Conservation (phyloP, 352 stramenopile species). For the Pythium aphanidermatum region DNA sequence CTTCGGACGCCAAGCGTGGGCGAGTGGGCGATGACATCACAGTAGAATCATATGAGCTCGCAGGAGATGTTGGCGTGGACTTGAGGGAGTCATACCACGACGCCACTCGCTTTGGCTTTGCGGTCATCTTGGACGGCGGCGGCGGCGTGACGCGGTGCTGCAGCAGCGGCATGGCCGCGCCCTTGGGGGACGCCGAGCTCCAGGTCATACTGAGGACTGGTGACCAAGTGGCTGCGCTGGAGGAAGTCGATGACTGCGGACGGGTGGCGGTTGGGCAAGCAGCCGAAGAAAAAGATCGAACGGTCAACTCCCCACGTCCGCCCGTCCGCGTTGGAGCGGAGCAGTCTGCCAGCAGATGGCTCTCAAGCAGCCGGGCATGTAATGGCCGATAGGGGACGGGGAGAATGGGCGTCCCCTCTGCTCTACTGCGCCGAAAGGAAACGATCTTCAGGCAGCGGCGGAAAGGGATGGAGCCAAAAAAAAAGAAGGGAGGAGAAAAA, state of each 20-base stretch:
- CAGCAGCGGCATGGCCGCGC: slow-evolving; percentile 33
- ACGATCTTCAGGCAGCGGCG: slow-evolving; percentile 12
- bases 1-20: slow-evolving; percentile 62
- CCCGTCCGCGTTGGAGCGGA: too few relatives aligned
- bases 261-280: not conserved
- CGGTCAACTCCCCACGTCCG: too few relatives aligned
- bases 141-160: slow-evolving; percentile 28
- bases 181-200: slow-evolving; percentile 8
- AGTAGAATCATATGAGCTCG: slow-evolving; percentile 16
- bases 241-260: not conserved
- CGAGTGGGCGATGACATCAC: slow-evolving; percentile 15
- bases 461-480: slow-evolving; percentile 3
- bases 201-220: slow-evolving; percentile 11
- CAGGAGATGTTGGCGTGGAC: slow-evolving; percentile 9
- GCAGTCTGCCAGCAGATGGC: too few relatives aligned
- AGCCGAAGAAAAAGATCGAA: slow-evolving; percentile 4
- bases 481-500: not conserved
- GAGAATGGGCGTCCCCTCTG: slow-evolving; percentile 1
- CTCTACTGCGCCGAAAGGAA: slow-evolving; percentile 1
- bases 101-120: not conserved
- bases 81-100: slow-evolving; percentile 12
- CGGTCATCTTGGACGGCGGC: slow-evolving; percentile 18
- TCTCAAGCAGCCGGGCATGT: too few relatives aligned
- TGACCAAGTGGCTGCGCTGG: slow-evolving; percentile 1
- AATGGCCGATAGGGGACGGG: slow-evolving; percentile 2